These are phyloP conservation scores for Colletotrichum falcatum DNA, from an alignment of 2,329 filamentous ascomycete species.

Conservation along the genomic window DNA sequence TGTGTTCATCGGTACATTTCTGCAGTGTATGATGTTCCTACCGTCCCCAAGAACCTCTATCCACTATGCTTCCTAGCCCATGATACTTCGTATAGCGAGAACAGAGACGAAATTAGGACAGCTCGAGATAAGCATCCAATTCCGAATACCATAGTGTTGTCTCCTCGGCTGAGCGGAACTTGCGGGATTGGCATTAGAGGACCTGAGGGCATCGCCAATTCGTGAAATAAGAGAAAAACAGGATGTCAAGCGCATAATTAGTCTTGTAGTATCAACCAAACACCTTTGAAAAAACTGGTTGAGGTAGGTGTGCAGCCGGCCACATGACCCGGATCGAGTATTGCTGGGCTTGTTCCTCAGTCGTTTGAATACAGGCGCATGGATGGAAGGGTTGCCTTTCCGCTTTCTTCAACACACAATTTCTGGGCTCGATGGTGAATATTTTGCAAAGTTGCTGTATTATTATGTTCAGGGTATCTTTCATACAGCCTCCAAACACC, in stretches of 20 bases:
- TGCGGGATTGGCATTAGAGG: background rate
- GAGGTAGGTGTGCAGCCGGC: background rate
- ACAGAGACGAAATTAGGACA: background rate
- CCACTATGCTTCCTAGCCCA: too few relatives aligned
- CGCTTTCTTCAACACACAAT: background rate
- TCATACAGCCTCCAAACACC: conserved; percentile 5
- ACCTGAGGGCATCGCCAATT: background rate
- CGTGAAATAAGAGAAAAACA: background rate
- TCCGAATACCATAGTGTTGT: background rate
- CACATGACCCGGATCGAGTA: background rate
- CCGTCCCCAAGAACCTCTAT: background rate
- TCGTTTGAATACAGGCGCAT: background rate
- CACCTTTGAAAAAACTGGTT: background rate
- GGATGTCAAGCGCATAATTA: background rate
- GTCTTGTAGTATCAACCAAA: background rate
- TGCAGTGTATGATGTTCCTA: background rate
- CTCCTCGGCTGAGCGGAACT: background rate
- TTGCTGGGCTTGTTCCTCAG: background rate
- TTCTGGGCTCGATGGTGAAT: background rate
- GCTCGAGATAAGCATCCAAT: background rate
- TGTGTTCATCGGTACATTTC: background rate
- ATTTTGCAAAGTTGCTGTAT: conserved; percentile 14
- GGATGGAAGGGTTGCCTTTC: background rate
- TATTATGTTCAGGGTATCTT: conserved; percentile 39
- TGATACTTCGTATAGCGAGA: background rate